Conservation (phyloP, 1,284 basidiomycete genomes). For the Melampsora americana region DNA sequence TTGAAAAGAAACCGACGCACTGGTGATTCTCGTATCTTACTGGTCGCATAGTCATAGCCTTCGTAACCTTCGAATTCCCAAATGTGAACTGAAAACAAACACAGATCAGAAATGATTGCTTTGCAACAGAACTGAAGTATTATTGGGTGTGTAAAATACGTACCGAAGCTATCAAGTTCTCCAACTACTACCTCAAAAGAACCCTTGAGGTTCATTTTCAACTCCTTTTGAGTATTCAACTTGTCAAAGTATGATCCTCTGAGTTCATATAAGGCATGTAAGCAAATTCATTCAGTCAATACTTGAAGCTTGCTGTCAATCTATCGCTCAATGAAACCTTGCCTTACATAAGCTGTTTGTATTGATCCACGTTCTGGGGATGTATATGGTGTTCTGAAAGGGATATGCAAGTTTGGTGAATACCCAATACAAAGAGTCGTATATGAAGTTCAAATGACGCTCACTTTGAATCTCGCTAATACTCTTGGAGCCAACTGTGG, state of each 20-base stretch:
- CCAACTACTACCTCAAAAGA: conserved; percentile 37
- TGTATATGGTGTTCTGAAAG: conserved; percentile 27
- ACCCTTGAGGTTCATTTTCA: conserved; percentile 41
- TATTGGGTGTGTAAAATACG: not conserved
- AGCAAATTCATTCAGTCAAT: not conserved
- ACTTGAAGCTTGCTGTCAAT: not conserved
- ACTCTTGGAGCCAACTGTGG: conserved; percentile 42
- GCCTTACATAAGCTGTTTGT: conserved; percentile 35
- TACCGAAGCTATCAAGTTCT: conserved; percentile 41
- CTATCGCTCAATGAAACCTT: not conserved
- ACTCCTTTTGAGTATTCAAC: conserved; percentile 18
- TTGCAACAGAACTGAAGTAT: not conserved
- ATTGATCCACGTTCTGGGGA: conserved; percentile 39
- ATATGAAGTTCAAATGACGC: not conserved
- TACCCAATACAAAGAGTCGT: not conserved
- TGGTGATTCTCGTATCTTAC: conserved; percentile 29
- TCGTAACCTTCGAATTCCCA: conserved; percentile 41
- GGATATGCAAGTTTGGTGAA: not conserved
- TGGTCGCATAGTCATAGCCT: conserved; percentile 30
- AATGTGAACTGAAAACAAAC: conserved; percentile 35
- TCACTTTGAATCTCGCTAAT: conserved; percentile 35
- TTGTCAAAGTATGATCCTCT: conserved; percentile 37
- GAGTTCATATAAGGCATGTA: not conserved
- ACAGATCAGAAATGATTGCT: not conserved
- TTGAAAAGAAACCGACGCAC: not conserved